A percentile compares a stretch with the other conserved stretches of the same genome.
Conservation (phyloP, 192 early-diverging fungal species). For the Helicostylum pulchrum region DNA sequence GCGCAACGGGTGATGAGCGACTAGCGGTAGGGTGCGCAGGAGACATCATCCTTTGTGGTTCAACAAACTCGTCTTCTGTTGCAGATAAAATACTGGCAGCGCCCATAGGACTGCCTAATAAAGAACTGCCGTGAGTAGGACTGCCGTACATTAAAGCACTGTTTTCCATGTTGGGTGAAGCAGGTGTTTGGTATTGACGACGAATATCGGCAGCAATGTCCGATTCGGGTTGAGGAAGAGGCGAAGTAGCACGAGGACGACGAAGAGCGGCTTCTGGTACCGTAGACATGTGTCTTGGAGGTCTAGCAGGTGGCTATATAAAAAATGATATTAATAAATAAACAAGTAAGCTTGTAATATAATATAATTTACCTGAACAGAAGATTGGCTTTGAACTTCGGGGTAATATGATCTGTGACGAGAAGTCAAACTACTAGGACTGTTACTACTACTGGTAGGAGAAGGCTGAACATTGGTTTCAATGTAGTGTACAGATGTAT, state of each 20-base stretch:
- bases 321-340: neutral
- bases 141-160: neutral
- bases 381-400: neutral
- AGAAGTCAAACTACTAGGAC: neutral
- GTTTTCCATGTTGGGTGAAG: neutral
- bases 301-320: slow-evolving; percentile 18
- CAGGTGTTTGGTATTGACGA: slow-evolving; percentile 14
- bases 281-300: slow-evolving; percentile 24
- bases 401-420: slow-evolving; percentile 17
- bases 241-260: slow-evolving; percentile 24
- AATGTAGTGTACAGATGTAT: neutral
- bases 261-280: slow-evolving; percentile 25
- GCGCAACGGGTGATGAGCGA: slow-evolving; percentile 24
- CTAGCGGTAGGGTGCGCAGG: neutral
- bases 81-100: neutral
- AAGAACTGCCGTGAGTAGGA: neutral
- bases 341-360: neutral
- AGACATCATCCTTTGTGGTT: neutral
- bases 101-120: too few relatives aligned
- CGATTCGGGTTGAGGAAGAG: slow-evolving; percentile 1
- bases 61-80: neutral
- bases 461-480: neutral
- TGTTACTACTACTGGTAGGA: neutral
- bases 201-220: slow-evolving; percentile 5
- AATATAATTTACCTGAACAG: slow-evolving; percentile 3